Conservation (phyloP, 192 early-diverging fungal species). For the Rhizophagus prolifer region DNA sequence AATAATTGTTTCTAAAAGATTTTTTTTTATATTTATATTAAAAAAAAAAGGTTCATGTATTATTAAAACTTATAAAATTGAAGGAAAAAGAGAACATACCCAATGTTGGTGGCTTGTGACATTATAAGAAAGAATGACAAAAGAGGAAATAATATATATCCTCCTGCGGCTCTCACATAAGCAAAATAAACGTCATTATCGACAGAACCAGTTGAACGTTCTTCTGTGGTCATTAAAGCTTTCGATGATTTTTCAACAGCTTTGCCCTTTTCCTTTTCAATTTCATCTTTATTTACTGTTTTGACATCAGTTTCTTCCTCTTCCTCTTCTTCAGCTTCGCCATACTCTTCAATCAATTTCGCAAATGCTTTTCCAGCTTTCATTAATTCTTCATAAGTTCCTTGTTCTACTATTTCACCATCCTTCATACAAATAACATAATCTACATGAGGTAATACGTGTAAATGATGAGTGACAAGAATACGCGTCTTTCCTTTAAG, state of each 20-base stretch:
- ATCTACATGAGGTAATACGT: slow-evolving; percentile 25
- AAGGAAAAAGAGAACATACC: slow-evolving; percentile 40
- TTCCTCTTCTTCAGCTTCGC: slow-evolving; percentile 33
- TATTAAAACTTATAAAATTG: neutral
- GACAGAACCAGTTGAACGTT: slow-evolving; percentile 73
- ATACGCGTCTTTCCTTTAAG: slow-evolving; percentile 57
- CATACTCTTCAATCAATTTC: slow-evolving; percentile 58
- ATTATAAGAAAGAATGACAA: slow-evolving; percentile 51
- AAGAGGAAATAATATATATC: slow-evolving; percentile 48
- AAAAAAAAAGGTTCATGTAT: neutral
- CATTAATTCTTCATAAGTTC: slow-evolving; percentile 64
- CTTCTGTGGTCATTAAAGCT: slow-evolving; percentile 79
- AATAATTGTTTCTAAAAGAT: slow-evolving; percentile 38
- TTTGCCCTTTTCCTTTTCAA: neutral
- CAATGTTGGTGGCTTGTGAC: slow-evolving; percentile 57
- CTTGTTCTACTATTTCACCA: slow-evolving; percentile 53
- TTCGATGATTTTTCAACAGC: slow-evolving; percentile 18
- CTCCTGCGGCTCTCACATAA: slow-evolving; percentile 65
- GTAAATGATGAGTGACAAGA: slow-evolving; percentile 67
- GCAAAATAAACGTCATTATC: slow-evolving; percentile 54
- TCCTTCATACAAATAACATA: slow-evolving; percentile 58
- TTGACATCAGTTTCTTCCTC: slow-evolving; percentile 44
- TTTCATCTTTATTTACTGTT: slow-evolving; percentile 19
- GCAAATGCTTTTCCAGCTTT: slow-evolving; percentile 61
- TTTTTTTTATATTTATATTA: neutral